Conservation (phyloP, 2,329 filamentous ascomycete genomes). For the Talaromyces albobiverticillius region DNA sequence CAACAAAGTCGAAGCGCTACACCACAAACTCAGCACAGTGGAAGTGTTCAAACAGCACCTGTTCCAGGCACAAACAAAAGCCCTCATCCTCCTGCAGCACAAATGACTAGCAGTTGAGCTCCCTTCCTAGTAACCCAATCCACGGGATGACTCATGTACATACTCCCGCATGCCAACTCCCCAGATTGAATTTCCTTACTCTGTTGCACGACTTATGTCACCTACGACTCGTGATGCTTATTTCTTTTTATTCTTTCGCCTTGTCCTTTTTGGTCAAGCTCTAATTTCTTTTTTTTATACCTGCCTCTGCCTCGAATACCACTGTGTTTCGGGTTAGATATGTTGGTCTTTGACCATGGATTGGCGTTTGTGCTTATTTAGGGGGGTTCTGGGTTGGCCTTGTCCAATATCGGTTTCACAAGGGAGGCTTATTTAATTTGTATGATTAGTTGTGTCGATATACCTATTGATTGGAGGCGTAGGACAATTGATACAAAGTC, state of each 20-base stretch:
- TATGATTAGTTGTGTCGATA: constrained; percentile 11
- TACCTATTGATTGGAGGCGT: no score
- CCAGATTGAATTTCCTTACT: not conserved
- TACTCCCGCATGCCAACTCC: not conserved
- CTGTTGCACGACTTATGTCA: constrained; percentile 10
- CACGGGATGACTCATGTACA: not conserved
- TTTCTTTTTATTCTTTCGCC: not conserved
- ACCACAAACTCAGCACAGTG: constrained; percentile 45
- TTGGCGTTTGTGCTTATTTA: constrained; percentile 5
- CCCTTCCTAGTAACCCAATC: not conserved
- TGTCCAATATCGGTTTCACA: not conserved
- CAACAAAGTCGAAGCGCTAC: constrained; percentile 45
- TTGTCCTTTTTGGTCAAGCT: not conserved
- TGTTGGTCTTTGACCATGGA: constrained; percentile 4
- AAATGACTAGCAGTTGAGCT: constrained; percentile 35
- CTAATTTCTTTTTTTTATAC: constrained; percentile 1
- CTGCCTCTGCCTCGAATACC: not conserved
- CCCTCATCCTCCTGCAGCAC: constrained; percentile 40
- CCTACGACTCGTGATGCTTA: constrained; percentile 5
- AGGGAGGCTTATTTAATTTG: constrained; percentile 2
- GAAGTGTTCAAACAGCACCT: constrained; percentile 39
- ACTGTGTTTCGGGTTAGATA: constrained; percentile 4
- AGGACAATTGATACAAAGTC: no score
- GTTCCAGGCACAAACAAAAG: constrained; percentile 39
- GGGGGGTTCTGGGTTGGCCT: constrained; percentile 2